Evolutionary conservation across 495 filamentous ascomycete genomes (phyloP), one percentile per base, ranked within the genome.

Genomic region (Pseudomonodictys pantanalensis): DNA sequence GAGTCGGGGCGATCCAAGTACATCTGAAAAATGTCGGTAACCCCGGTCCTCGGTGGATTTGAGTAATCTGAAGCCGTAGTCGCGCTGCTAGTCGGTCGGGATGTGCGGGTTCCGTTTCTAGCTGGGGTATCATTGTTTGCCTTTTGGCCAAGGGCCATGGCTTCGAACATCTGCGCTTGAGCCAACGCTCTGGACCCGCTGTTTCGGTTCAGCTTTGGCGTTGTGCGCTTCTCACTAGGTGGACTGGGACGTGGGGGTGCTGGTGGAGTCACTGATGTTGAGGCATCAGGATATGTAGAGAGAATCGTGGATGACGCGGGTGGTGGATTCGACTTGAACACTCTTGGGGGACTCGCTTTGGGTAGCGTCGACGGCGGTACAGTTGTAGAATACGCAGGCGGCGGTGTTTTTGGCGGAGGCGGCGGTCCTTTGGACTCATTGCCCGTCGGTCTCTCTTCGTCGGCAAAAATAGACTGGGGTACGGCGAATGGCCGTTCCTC

Each of bases 81-180:
- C 15, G 52, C 24, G 25, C n/a, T 17, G 20, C 55, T 58, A 1
- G 42, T 10, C 17, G 39, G 53, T 10, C 44, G 44, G 3, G 30
- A 24, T 2, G 35, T n/a, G 2, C 11, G 28, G 1, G 1, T 28
- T n/a, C 22, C 33, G 28, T 33, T 22, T 18, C 26, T 56, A 12
- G 41, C 38, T 12, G 32, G 11, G 1, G 22, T 17, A 22, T 55
- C 38, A 15, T 25, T 29, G 32, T 26, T 30, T 8, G 52, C 46
- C 30, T n/a, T 56, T 43, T 51, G 58, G 28, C 24, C 25, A 3
- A 12, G 38, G 38, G 38, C 38, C 50, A 56, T 15, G 8, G 25
- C 39, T 30, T 62, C 58, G 22, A 62, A 62, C 52, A 48, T 62
- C 25, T 62, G 58, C 2, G 58, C 58, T 56, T 62, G 51, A 32